phyloP scores from a whole-genome alignment of 2,329 filamentous ascomycete species.

The Arthrobotrys entomopaga region DNA sequence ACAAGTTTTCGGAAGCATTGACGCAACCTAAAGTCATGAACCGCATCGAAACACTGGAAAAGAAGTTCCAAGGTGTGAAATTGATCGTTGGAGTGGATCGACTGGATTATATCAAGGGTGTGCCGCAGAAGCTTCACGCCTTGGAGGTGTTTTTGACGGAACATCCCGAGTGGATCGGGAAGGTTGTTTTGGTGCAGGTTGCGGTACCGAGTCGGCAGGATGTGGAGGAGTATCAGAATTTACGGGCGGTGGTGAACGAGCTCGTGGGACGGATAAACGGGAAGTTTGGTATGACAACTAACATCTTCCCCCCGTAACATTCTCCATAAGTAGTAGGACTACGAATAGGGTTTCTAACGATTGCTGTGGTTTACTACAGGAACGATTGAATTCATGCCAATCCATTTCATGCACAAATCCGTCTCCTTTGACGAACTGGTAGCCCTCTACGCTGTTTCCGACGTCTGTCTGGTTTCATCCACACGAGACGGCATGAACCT shows the following conservation, averaged over 20 bases:
- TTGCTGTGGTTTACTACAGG: slow-evolving; percentile 63
- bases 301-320: background rate
- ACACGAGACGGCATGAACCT: slow-evolving; percentile 93
- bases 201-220: slow-evolving; percentile 94
- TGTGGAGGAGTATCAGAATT: slow-evolving; percentile 97
- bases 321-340: background rate
- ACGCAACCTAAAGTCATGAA: slow-evolving; percentile 86
- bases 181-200: slow-evolving; percentile 88
- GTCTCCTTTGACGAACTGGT: slow-evolving; percentile 95
- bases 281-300: slow-evolving; percentile 74
- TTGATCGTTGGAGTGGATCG: slow-evolving; percentile 96
- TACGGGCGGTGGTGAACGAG: slow-evolving; percentile 94
- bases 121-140: slow-evolving; percentile 95
- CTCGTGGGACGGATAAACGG: slow-evolving; percentile 97
- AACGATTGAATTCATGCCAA: slow-evolving; percentile 98
- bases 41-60: slow-evolving; percentile 82
- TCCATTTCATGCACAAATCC: slow-evolving; percentile 97
- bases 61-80: slow-evolving; percentile 95
- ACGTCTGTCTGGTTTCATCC: slow-evolving; percentile 59
- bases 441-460: slow-evolving; percentile 59
- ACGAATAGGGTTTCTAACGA: slow-evolving; percentile 19
- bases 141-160: slow-evolving; percentile 96
- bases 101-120: slow-evolving; percentile 98
- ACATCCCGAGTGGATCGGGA: slow-evolving; percentile 97
- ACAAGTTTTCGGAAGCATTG: slow-evolving; percentile 91